phyloP scores from a whole-genome alignment of 2,329 filamentous ascomycete genomes.

The Fusarium tuaranense region DNA sequence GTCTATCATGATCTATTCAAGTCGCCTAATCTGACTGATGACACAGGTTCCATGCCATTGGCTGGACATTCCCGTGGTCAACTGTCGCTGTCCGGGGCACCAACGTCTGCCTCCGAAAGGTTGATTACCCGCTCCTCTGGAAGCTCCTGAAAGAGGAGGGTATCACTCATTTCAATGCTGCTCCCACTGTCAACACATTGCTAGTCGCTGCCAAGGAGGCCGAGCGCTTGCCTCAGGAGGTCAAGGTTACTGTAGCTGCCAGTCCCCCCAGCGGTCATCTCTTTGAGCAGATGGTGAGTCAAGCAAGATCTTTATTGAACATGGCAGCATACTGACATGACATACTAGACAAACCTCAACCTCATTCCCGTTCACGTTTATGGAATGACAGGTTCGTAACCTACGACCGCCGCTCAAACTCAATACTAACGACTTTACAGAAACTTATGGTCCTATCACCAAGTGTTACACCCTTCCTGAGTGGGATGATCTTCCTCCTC shows the following conservation, averaged over 20 bases:
- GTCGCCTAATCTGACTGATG: neutral
- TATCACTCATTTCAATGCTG: constrained; percentile 95
- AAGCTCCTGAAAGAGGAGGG: constrained; percentile 84
- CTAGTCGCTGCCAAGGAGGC: constrained; percentile 86
- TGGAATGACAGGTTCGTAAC: constrained; percentile 68
- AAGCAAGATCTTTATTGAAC: neutral
- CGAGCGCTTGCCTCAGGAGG: constrained; percentile 73
- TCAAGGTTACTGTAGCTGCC: constrained; percentile 92
- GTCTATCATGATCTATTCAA: constrained; percentile 51
- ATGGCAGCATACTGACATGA: constrained; percentile 5
- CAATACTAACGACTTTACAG: constrained; percentile 44
- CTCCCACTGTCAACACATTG: constrained; percentile 95
- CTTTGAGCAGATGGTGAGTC: constrained; percentile 87
- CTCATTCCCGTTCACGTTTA: constrained; percentile 94
- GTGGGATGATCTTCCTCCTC: constrained; percentile 80
- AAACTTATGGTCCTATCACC: constrained; percentile 96
- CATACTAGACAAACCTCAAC: constrained; percentile 70
- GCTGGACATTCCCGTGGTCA: constrained; percentile 94
- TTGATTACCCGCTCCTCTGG: constrained; percentile 96
- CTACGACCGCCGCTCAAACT: neutral
- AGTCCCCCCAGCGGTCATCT: constrained; percentile 90
- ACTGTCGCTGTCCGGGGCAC: constrained; percentile 95
- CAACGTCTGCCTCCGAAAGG: constrained; percentile 93
- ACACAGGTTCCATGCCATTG: constrained; percentile 71
- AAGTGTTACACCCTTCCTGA: constrained; percentile 89